These are phyloP conservation scores for Fusarium avenaceum DNA, from an alignment of 2,329 filamentous ascomycete species.

Conservation along the genomic window DNA sequence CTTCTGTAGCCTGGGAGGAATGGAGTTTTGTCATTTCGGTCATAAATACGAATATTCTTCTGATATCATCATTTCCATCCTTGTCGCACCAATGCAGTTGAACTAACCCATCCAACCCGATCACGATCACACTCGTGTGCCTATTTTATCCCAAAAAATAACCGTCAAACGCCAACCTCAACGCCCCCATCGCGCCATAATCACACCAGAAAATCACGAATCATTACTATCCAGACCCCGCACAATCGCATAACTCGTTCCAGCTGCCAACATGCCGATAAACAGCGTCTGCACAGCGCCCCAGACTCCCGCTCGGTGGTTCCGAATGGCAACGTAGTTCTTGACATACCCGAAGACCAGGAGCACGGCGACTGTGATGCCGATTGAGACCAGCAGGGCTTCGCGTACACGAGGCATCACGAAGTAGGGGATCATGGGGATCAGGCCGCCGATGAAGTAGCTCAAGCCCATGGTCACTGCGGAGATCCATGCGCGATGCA, in stretches of 20 bases:
- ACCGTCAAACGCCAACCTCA: constrained; percentile 33
- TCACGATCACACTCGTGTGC: constrained; percentile 18
- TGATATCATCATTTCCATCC: constrained; percentile 21
- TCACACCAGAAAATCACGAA: constrained; percentile 14
- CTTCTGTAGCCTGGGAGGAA: constrained; percentile 23
- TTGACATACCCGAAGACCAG: constrained; percentile 76
- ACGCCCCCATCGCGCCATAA: constrained; percentile 11
- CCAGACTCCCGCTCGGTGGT: constrained; percentile 66
- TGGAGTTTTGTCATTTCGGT: constrained; percentile 41
- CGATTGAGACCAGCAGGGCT: constrained; percentile 71
- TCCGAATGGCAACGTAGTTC: constrained; percentile 67
- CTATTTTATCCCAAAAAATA: constrained; percentile 5
- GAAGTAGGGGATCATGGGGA: constrained; percentile 80
- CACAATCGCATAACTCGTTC: constrained; percentile 74
- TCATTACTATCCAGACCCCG: constrained; percentile 62
- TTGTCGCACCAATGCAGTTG: background rate
- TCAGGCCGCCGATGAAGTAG: constrained; percentile 77
- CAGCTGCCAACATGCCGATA: constrained; percentile 75
- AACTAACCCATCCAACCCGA: constrained; percentile 3
- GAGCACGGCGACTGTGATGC: constrained; percentile 71
- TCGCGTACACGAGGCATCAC: constrained; percentile 61
- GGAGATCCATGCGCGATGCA: constrained; percentile 64
- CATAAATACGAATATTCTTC: constrained; percentile 34
- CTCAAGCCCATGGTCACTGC: constrained; percentile 76
- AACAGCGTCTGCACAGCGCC: constrained; percentile 75